Percentiles rank a stretch among this genome's conserved stretches.
Evolutionary conservation across 257 asterid species (phyloP).

Genomic region (Nicotiana attenuata): DNA sequence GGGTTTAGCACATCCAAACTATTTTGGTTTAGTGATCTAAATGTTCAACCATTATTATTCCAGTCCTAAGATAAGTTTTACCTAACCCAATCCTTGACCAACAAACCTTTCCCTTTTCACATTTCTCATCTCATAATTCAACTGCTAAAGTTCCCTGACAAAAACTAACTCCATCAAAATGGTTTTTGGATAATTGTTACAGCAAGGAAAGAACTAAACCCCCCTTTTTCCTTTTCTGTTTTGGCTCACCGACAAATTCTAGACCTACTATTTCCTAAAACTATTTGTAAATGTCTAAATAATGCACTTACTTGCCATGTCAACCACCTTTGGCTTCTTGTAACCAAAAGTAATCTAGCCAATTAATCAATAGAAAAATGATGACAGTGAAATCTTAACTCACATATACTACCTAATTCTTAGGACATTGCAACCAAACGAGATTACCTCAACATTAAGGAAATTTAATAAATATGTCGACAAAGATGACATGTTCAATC

Average conservation of each 20-base stretch:
- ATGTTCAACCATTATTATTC: neutral
- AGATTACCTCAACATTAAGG: neutral
- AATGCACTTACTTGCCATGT: neutral
- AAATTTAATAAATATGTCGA: neutral
- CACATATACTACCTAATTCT: neutral
- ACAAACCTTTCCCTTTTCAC: neutral
- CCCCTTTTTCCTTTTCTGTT: no score
- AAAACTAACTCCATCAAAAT: neutral
- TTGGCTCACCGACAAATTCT: constrained; percentile 33
- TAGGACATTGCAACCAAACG: neutral
- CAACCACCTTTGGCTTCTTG: neutral
- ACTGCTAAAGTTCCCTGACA: neutral
- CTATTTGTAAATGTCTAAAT: neutral
- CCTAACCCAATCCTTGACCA: neutral
- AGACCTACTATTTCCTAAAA: constrained; percentile 14
- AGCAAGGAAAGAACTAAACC: neutral
- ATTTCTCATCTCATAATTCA: neutral
- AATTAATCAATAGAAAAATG: constrained; percentile 1
- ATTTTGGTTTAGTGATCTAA: neutral
- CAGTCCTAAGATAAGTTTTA: neutral
- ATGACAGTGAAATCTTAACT: constrained; percentile 25
- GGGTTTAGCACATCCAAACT: neutral
- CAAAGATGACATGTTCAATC: neutral
- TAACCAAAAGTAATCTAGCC: neutral
- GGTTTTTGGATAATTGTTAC: neutral